Percentiles rank a stretch among this genome's conserved stretches.
These are phyloP conservation scores for Carpinus fangiana DNA, from an alignment of 306 rosid genomes.

Conservation along the genomic window DNA sequence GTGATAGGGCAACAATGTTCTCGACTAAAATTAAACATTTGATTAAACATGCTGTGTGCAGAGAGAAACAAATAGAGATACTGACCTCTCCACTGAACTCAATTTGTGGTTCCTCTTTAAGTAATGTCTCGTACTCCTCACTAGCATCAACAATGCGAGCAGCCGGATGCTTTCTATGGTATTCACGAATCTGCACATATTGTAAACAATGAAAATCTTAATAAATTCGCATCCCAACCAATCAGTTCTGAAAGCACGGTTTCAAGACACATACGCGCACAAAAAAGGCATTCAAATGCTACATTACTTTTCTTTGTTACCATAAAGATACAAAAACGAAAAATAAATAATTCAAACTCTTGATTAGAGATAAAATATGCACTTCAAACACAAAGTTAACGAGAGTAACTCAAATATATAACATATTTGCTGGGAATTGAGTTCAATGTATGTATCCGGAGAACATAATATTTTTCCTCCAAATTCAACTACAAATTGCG, in stretches of 20 bases:
- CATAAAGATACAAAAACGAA: background rate
- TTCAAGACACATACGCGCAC: background rate
- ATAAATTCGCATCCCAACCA: background rate
- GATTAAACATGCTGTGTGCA: background rate
- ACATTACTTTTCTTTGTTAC: background rate
- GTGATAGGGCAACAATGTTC: background rate
- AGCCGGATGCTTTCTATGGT: conserved; percentile 91
- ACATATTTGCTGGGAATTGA: too few relatives aligned
- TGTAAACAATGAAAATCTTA: conserved; percentile 17
- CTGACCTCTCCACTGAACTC: conserved; percentile 97
- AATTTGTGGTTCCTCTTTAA: conserved; percentile 84
- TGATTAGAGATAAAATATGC: background rate
- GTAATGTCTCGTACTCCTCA: conserved; percentile 69
- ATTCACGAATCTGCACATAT: conserved; percentile 81
- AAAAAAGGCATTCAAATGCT: background rate
- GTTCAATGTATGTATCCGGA: too few relatives aligned
- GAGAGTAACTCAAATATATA: background rate
- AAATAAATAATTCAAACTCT: background rate
- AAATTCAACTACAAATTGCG: background rate
- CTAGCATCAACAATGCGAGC: conserved; percentile 81
- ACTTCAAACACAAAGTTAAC: background rate
- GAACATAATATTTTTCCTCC: background rate
- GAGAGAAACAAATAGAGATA: conserved; percentile 19
- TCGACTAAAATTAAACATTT: background rate
- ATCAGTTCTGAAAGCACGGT: conserved; percentile 4